Percentiles rank a stretch among this genome's conserved stretches.
Evolutionary conservation across 768 basidiomycete species (phyloP).

Genomic region (Auricularia heimuer): DNA sequence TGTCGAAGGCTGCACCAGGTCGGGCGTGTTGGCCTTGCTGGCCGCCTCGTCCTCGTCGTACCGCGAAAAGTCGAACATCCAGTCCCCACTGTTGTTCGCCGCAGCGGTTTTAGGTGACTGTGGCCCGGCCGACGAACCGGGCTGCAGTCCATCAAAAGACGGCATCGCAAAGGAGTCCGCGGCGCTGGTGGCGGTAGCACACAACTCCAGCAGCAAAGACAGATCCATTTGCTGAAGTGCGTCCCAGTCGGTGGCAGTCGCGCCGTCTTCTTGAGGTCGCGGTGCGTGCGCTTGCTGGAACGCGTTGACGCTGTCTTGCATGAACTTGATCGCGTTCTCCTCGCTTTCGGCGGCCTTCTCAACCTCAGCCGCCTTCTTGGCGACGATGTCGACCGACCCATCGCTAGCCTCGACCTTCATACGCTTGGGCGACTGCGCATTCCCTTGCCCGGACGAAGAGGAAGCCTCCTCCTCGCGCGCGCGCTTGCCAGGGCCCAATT

Average conservation of each 20-base stretch:
- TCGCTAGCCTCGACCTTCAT: slow-evolving; percentile 29
- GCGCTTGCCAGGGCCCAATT: slow-evolving; percentile 26
- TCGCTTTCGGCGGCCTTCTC: slow-evolving; percentile 54
- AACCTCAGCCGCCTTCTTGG: slow-evolving; percentile 29
- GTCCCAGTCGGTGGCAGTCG: slow-evolving; percentile 1
- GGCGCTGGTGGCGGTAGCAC: slow-evolving; percentile 46
- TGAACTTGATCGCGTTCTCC: slow-evolving; percentile 52
- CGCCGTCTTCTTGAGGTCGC: slow-evolving; percentile 23
- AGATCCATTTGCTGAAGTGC: slow-evolving; percentile 27
- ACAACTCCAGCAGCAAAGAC: slow-evolving; percentile 50
- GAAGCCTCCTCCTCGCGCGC: slow-evolving; percentile 41
- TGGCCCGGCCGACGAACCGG: not conserved
- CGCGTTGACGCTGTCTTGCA: slow-evolving; percentile 35
- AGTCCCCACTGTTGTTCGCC: slow-evolving; percentile 27
- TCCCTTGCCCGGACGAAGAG: not conserved
- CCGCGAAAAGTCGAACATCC: slow-evolving; percentile 62
- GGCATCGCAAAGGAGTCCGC: slow-evolving; percentile 15
- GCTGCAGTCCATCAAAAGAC: slow-evolving; percentile 6
- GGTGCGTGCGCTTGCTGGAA: slow-evolving; percentile 47
- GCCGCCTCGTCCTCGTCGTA: slow-evolving; percentile 51
- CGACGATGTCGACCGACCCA: slow-evolving; percentile 42
- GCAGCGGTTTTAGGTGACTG: not conserved
- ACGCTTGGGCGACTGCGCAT: not conserved
- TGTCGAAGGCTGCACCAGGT: slow-evolving; percentile 47
- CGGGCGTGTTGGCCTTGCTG: slow-evolving; percentile 67